Base-by-base conservation (phyloP, 768 basidiomycete species). In the Melanogaster broomeanus region DNA sequence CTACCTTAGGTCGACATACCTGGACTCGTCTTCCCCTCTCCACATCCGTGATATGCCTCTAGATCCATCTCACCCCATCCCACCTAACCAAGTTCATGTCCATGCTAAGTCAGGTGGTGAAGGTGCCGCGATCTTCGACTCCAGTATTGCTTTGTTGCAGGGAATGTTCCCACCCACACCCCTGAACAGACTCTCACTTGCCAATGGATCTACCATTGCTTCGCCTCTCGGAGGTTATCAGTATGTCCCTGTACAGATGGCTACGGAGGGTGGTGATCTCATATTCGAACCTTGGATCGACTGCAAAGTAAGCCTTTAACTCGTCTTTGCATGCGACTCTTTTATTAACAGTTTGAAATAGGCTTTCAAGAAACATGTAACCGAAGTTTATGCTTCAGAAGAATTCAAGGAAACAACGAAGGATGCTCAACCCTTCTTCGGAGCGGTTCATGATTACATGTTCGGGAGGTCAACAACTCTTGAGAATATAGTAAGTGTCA, bases 151-250 rank as follows among this genome's bases (percentile, higher is more conserved):
- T 4, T 72, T 92, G 45, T 74, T 90, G 38, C 93, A 94, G 64
- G 90, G 91, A 10, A 74, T 93, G 53, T 91, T 86, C 77, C 90
- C 91, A 6, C 90, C 90, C 3, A 88, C 79, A 51, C 69, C 75
- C 6, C 76, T 77, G 39, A 87, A 88, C 71, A 82, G 77, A 61
- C 85, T 87, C 50, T 75, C 75, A 9, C 82, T 95, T 21, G 90
- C 91, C 8, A 90, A 94, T 61, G 87, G 85, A 60, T 83, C 84
- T 19, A 80, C 73, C 22, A 69, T 94, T 51, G 74, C 81, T 22
- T 80, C 87, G 7, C 90, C 91, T n/a, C 79, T 93, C 24, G 83
- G 84, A 8, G 88, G 89, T 1, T 94, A 93, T 70, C 90, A 92
- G 71, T 94, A 93, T 58, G 81, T 93, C 48, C 88, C 90, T 27